Percentiles rank a stretch among this genome's conserved stretches.
phyloP scores from a whole-genome alignment of 1,284 basidiomycete species.

The Lignosus rhinocerotis region DNA sequence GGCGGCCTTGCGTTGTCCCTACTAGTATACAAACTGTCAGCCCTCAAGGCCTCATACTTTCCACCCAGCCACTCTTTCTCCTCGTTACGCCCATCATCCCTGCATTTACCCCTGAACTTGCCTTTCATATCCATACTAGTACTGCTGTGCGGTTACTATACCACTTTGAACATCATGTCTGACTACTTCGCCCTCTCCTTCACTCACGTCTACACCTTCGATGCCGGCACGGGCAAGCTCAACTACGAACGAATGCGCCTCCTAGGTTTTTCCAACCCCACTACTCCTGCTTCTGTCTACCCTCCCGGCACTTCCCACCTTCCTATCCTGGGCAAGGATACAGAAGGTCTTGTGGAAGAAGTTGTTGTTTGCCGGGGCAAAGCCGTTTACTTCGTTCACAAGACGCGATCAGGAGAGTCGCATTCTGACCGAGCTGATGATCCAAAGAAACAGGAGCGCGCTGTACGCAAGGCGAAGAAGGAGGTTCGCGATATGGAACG shows the following conservation, averaged over 20 bases:
- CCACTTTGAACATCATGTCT: neutral
- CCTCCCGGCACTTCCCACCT: neutral
- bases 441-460: neutral
- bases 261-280: neutral
- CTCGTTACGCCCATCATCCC: too few relatives aligned
- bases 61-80: neutral
- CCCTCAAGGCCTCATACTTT: neutral
- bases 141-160: neutral
- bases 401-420: neutral
- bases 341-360: conserved; percentile 9
- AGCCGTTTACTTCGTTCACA: conserved; percentile 9
- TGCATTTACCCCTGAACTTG: neutral
- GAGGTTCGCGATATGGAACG: neutral
- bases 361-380: conserved; percentile 5
- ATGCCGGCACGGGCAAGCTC: conserved; percentile 6
- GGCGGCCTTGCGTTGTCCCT: neutral
- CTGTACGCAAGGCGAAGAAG: neutral
- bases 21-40: too few relatives aligned
- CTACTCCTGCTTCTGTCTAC: neutral
- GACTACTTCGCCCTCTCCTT: neutral
- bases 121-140: neutral
- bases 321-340: conserved; percentile 9
- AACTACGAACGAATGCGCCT: conserved; percentile 8
- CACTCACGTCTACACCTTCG: conserved; percentile 11
- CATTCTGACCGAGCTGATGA: too few relatives aligned